phyloP scores from a whole-genome alignment of 192 early-diverging fungal species.

The Geosiphon pyriformis region DNA sequence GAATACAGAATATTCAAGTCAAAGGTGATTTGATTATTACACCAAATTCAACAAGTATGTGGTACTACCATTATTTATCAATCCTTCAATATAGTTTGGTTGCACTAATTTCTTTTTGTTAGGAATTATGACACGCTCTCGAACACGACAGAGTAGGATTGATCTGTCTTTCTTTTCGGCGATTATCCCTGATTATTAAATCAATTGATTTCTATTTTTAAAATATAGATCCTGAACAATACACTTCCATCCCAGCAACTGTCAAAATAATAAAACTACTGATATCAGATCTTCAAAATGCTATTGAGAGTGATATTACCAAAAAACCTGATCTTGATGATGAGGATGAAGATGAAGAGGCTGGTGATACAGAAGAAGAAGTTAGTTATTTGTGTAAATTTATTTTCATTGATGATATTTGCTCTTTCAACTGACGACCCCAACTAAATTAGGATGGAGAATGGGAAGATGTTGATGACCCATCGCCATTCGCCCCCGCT shows the following conservation, averaged over 20 bases:
- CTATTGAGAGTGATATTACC: slow-evolving; percentile 49
- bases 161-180: not conserved
- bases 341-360: slow-evolving; percentile 47
- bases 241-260: slow-evolving; percentile 67
- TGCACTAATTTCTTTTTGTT: slow-evolving; percentile 6
- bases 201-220: not conserved
- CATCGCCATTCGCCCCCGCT: slow-evolving; percentile 36
- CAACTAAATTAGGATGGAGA: slow-evolving; percentile 46
- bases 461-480: slow-evolving; percentile 62
- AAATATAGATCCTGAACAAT: slow-evolving; percentile 67
- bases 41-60: slow-evolving; percentile 25
- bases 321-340: slow-evolving; percentile 48
- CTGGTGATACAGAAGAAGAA: slow-evolving; percentile 53
- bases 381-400: slow-evolving; percentile 36
- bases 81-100: not conserved
- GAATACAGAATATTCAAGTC: slow-evolving; percentile 60
- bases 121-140: slow-evolving; percentile 55
- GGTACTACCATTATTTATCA: slow-evolving; percentile 5
- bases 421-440: not conserved
- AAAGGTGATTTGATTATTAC: slow-evolving; percentile 75
- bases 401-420: slow-evolving; percentile 27
- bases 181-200: not conserved
- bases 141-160: slow-evolving; percentile 38
- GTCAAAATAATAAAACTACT: slow-evolving; percentile 86
- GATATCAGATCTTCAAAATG: slow-evolving; percentile 70